A percentile compares a stretch with the other conserved stretches of the same genome.
Evolutionary conservation across 352 stramenopile species (phyloP).

Genomic region (Halophytophthora batemanensis): DNA sequence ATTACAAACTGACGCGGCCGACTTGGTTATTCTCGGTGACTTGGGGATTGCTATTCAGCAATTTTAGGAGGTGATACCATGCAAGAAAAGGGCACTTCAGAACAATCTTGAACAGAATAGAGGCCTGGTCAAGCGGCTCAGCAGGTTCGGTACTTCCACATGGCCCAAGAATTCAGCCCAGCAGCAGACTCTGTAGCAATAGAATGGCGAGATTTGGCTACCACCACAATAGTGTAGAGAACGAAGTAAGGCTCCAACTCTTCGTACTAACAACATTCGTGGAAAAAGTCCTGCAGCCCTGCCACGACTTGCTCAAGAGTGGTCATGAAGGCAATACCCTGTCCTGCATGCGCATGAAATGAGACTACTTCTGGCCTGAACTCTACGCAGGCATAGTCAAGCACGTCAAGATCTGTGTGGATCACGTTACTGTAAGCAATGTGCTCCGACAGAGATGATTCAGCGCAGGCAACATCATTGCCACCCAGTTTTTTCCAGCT

Average conservation of each 20-base stretch:
- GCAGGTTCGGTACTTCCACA: too few relatives aligned
- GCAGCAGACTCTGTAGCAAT: too few relatives aligned
- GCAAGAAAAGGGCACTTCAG: too few relatives aligned
- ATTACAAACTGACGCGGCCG: too few relatives aligned
- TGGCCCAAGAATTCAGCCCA: too few relatives aligned
- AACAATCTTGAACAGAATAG: too few relatives aligned
- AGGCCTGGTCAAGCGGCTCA: too few relatives aligned
- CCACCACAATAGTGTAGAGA: too few relatives aligned
- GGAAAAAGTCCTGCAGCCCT: slow-evolving; percentile 3
- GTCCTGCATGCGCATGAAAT: not conserved
- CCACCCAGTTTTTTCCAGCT: not conserved
- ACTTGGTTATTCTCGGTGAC: too few relatives aligned
- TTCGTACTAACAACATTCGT: slow-evolving; percentile 1
- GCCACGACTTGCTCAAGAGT: slow-evolving; percentile 1
- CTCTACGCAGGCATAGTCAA: slow-evolving; percentile 1
- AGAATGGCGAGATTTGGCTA: too few relatives aligned
- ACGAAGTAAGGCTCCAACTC: not conserved
- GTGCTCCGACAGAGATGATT: not conserved
- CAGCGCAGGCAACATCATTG: slow-evolving; percentile 1
- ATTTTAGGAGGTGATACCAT: too few relatives aligned
- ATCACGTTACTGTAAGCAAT: slow-evolving; percentile 3
- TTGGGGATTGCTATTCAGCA: too few relatives aligned
- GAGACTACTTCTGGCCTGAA: slow-evolving; percentile 5
- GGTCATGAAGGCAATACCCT: not conserved
- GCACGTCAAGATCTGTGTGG: not conserved